Evolutionary conservation across 352 stramenopile species (phyloP).

Genomic region (Thraustotheca clavata): DNA sequence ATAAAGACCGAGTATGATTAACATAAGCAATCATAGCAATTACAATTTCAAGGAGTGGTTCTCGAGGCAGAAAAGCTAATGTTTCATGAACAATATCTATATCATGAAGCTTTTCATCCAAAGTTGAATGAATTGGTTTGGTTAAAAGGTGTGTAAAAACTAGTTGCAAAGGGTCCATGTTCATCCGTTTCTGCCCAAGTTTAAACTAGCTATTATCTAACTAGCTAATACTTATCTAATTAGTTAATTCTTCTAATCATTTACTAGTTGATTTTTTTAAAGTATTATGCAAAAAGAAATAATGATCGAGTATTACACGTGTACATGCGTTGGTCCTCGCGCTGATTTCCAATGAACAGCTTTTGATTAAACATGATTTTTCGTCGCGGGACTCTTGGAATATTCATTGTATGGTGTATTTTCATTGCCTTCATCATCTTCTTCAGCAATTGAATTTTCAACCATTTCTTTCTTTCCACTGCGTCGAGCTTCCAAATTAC

Average conservation of each 20-base stretch:
- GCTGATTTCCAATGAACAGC: slow-evolving; percentile 11
- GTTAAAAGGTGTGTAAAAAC: not conserved
- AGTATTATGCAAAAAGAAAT: too few relatives aligned
- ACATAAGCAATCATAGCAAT: not conserved
- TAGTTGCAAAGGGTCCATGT: not conserved
- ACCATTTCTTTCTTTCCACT: not conserved
- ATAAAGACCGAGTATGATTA: not conserved
- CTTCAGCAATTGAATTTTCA: not conserved
- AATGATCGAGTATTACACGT: too few relatives aligned
- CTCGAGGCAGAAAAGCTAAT: not conserved
- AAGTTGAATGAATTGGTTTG: not conserved
- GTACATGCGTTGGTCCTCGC: slow-evolving; percentile 4
- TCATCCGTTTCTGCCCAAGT: too few relatives aligned
- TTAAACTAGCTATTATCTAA: too few relatives aligned
- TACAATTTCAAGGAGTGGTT: not conserved
- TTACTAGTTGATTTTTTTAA: too few relatives aligned
- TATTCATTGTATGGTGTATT: too few relatives aligned
- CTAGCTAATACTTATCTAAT: too few relatives aligned
- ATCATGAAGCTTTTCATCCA: not conserved
- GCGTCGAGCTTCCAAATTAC: not conserved
- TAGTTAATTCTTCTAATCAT: too few relatives aligned
- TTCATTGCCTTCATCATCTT: not conserved
- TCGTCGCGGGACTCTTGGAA: not conserved
- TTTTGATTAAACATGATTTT: not conserved
- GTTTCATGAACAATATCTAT: not conserved